phyloP scores from a whole-genome alignment of 768 basidiomycete species.

The Pholiota microspora region DNA sequence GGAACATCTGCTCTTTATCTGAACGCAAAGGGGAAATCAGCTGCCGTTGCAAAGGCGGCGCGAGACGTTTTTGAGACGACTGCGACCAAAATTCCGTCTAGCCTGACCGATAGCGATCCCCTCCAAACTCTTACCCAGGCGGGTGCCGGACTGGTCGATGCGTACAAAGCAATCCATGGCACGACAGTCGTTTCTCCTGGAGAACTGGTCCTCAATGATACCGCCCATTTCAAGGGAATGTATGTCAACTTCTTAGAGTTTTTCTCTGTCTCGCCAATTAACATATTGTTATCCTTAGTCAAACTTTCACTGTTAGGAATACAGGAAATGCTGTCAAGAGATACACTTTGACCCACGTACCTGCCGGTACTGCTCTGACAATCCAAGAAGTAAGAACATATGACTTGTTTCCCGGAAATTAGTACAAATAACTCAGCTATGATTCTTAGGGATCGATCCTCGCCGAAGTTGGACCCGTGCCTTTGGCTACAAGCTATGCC shows the following conservation, averaged over 20 bases:
- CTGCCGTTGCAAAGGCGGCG: conserved; percentile 22
- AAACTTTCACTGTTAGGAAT: conserved; percentile 50
- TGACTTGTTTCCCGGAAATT: neutral
- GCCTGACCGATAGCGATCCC: conserved; percentile 44
- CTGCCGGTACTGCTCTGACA: conserved; percentile 53
- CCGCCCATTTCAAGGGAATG: conserved; percentile 45
- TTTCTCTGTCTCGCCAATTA: neutral
- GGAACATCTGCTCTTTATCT: conserved; percentile 40
- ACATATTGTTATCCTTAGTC: conserved; percentile 23
- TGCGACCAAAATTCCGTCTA: conserved; percentile 39
- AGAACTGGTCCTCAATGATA: conserved; percentile 62
- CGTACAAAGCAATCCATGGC: conserved; percentile 52
- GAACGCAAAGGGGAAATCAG: conserved; percentile 30
- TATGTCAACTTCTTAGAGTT: conserved; percentile 25
- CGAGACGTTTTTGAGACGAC: conserved; percentile 48
- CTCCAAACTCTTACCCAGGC: conserved; percentile 50
- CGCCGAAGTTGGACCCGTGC: conserved; percentile 45
- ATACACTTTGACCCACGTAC: conserved; percentile 48
- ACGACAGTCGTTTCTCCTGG: conserved; percentile 50
- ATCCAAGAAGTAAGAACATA: conserved; percentile 33
- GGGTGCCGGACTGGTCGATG: conserved; percentile 55
- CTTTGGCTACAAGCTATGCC: conserved; percentile 40
- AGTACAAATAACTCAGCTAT: no score
- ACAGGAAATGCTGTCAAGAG: conserved; percentile 36
- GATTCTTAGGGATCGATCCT: conserved; percentile 40